These are phyloP conservation scores for Epichloe sibirici DNA, from an alignment of 2,329 filamentous ascomycete genomes.

Conservation along the genomic window DNA sequence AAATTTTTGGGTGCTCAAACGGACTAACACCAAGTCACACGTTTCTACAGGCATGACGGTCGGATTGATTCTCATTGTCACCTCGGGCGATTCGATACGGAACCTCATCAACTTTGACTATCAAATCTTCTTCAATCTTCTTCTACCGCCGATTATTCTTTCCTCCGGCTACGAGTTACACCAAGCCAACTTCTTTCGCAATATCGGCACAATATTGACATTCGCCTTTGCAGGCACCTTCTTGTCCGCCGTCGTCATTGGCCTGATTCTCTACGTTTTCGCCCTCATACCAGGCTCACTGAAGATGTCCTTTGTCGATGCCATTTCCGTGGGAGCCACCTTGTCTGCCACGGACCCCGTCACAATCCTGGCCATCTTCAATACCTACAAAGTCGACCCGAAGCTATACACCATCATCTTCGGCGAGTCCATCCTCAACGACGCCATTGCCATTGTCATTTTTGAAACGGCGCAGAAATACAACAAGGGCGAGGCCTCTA, in stretches of 20 bases:
- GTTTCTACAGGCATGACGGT: conserved; percentile 71
- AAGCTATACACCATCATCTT: conserved; percentile 99
- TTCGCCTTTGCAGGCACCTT: conserved; percentile 97
- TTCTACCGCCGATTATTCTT: conserved; percentile 96
- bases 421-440: conserved; percentile 94
- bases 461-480: conserved; percentile 97
- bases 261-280: conserved; percentile 78
- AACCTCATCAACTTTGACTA: conserved; percentile 94
- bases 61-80: conserved; percentile 74
- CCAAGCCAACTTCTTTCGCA: conserved; percentile 97
- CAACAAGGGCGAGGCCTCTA: conserved; percentile 58
- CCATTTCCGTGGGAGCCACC: conserved; percentile 91
- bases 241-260: conserved; percentile 90
- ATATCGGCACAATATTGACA: conserved; percentile 92
- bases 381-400: conserved; percentile 96
- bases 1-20: not conserved
- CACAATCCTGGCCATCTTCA: conserved; percentile 97
- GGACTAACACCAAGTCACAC: not conserved
- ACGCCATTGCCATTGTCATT: conserved; percentile 95
- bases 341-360: conserved; percentile 95
- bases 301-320: conserved; percentile 83
- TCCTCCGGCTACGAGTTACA: conserved; percentile 95
- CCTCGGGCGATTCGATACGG: conserved; percentile 70
- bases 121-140: conserved; percentile 98
- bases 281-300: conserved; percentile 74